Base-by-base conservation (phyloP, 371 early-diverging fungal genomes). In the Rhizopus microsporus region DNA sequence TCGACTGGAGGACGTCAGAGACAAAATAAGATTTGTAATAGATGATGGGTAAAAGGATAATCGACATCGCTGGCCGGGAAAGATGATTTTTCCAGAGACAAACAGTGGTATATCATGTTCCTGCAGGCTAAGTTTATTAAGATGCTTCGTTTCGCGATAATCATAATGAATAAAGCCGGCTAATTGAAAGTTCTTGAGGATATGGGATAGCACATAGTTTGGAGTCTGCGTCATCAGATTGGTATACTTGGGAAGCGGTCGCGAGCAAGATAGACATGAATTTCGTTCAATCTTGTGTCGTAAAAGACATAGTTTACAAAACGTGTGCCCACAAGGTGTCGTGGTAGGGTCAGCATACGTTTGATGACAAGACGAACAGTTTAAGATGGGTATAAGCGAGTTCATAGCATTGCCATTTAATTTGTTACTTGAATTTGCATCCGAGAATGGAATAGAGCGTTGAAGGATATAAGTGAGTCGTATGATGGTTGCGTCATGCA, bases 281-380 rank as follows among this genome's bases (percentile, higher is more conserved):
- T 60, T 51, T 5, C 15, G 45, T 7, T 50, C 49, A 16, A 63
- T 34, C 47, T 67, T 67, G 9, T 45, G 51, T 39, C 56, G 54
- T 37, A 67, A 51, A 29, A 67, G 12, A 33, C 67, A 67, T 7
- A 62, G 42, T 55, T 62, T 57, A 43, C 68, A 68, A 23, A 63
- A 68, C 3, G 68, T 68, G 31, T 68, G 63, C 16, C 68, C 68
- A 42, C 68, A 68, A 30, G 59, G 63, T 29, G 60, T 60, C 9
- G 68, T 68, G 17, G 54, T 56, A 15, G 67, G 53, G 33, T 62
- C 63, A 1, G 49, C 23, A 6, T 59, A 32, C 5, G 63, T 54
- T 4, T 46, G 30, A 5, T 51, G 7, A n/a, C 63, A 62, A 3
- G 32, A 12, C 7, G 38, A 33, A 34, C 63, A 62, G 4, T 40